phyloP scores from a whole-genome alignment of 495 filamentous ascomycete species.

The Podospora appendiculata region DNA sequence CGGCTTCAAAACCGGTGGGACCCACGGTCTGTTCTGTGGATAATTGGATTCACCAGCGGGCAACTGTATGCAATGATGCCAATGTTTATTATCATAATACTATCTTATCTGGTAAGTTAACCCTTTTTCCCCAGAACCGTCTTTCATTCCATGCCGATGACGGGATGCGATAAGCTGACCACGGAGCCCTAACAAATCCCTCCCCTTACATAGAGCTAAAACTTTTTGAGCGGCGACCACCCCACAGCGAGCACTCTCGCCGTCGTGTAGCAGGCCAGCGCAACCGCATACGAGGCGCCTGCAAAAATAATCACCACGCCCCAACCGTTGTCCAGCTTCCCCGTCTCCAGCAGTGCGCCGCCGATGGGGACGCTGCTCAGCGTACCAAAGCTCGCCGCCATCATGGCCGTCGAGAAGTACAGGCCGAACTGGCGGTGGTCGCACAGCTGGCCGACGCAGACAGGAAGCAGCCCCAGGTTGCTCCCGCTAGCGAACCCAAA shows the following conservation, averaged over 20 bases:
- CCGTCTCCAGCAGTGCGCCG: conserved; percentile 55
- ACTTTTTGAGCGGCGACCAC: conserved; percentile 48
- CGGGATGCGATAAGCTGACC: no score
- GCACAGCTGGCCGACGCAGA: conserved; percentile 87
- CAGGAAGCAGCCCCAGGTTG: conserved; percentile 78
- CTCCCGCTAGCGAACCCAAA: conserved; percentile 85
- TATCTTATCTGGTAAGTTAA: no score
- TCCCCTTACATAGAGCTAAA: conserved; percentile 16
- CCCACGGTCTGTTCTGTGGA: no score
- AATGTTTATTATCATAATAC: no score
- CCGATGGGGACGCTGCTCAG: conserved; percentile 86
- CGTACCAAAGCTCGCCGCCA: conserved; percentile 80
- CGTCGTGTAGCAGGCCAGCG: conserved; percentile 51
- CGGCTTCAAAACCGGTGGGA: no score
- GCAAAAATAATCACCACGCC: conserved; percentile 65
- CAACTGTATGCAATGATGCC: no score
- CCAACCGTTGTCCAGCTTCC: conserved; percentile 35
- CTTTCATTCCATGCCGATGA: no score
- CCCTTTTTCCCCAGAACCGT: no score
- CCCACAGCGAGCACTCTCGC: conserved; percentile 62
- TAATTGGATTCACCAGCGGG: no score
- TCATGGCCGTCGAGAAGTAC: conserved; percentile 81
- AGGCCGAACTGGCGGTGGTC: conserved; percentile 78
- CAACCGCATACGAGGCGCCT: conserved; percentile 52
- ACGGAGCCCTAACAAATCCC: no score